Conservation (phyloP, 1,284 basidiomycete species). For the Chondrostereum purpureum region DNA sequence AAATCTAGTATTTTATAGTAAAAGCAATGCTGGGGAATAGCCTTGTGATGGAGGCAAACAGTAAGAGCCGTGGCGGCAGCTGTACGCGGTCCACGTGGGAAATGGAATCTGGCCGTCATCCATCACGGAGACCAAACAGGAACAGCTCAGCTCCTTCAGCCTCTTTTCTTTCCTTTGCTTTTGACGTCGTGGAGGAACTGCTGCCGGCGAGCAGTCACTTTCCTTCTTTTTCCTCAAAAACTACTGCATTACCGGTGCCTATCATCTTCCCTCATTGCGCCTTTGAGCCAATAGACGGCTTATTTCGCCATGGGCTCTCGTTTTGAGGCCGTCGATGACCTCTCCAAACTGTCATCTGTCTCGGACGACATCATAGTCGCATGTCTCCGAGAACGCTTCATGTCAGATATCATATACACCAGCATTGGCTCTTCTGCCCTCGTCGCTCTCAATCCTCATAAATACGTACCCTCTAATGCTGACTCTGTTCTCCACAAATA, state of each 20-base stretch:
- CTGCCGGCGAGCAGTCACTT: conserved; percentile 3
- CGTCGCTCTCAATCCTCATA: conserved; percentile 86
- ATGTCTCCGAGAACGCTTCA: conserved; percentile 81
- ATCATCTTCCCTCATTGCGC: conserved; percentile 11
- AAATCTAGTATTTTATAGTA: too few species aligned
- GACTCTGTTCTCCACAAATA: conserved; percentile 82
- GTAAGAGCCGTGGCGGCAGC: too few species aligned
- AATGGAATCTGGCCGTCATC: background rate
- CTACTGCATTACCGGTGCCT: conserved; percentile 17
- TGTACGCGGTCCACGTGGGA: background rate
- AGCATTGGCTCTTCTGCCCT: conserved; percentile 63
- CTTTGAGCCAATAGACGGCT: background rate
- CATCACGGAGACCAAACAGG: background rate
- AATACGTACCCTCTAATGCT: conserved; percentile 73
- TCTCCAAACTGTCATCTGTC: conserved; percentile 50
- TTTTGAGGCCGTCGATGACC: conserved; percentile 63
- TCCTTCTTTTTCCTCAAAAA: background rate
- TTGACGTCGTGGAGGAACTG: background rate
- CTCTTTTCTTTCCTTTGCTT: conserved; percentile 1
- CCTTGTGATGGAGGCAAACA: too few species aligned
- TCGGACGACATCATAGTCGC: conserved; percentile 78
- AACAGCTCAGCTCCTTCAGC: background rate
- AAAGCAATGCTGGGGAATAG: too few species aligned
- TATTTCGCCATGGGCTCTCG: conserved; percentile 35
- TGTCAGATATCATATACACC: conserved; percentile 80